Base-by-base conservation (phyloP, 2,329 filamentous ascomycete species). In the Rosellinia necatrix region DNA sequence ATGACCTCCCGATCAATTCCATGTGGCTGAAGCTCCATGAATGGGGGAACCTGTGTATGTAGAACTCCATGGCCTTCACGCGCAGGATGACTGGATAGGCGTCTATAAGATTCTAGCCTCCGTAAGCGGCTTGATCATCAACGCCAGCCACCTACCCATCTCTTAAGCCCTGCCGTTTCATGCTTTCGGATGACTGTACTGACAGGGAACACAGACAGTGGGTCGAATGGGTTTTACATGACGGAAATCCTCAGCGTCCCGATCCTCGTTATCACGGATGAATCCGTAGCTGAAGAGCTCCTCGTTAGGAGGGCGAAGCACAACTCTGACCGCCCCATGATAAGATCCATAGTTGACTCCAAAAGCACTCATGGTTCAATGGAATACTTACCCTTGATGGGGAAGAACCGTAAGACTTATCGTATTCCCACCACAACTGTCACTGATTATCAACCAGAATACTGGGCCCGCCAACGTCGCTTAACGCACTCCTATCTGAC, bases 301-400 rank as follows among this genome's bases (percentile, higher is more conserved):
- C 60, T 82, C 47, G 75, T 81, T 22, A 81, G 79, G 71, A 73
- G 76, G 48, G 79, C 76, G 9, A 81, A 76, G 65, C 70, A 76
- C 55, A 80, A 81, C 66, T 81, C 79, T 3, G 80, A 82, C 61
- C 71, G 80, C 25, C 72, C 72, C 0, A 56, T 65, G 70, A 78
- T 82, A 44, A 74, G 74, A 56, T 81, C 79, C 0, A 65, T 83
- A 27, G 79, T 81, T 53, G 79, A 83, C 64, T 78, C 79, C 0
- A 83, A 83, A 68, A 81, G 78, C 59, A 78, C 76, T 1, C 63
- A 78, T 65, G 80, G 80, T 2, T 81, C 79, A 1, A 81, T 81
- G 79, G 79, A 81, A 54, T 82, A 82, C 54, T 72, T 83, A 2
- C 80, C 80, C 4, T 64, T 83, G 37, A 82, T 83, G 80, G 80